Evolutionary conservation across 805 yeast genomes (phyloP).

Genomic region (Candida ovalis): DNA sequence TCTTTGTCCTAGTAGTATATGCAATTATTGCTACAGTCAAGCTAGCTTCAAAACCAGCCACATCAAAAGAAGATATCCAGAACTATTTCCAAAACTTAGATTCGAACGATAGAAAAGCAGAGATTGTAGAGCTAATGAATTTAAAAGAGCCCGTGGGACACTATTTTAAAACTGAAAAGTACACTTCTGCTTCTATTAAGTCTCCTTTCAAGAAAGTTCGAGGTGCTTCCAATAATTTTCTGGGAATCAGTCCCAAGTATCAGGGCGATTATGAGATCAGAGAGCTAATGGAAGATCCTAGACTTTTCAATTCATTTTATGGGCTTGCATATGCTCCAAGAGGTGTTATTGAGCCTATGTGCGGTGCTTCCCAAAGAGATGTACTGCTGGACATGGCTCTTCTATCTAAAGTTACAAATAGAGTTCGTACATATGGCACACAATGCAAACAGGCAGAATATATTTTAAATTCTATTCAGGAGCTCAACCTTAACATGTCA

Average conservation of each 20-base stretch:
- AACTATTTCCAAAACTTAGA: constrained; percentile 10
- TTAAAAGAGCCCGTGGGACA: neutral
- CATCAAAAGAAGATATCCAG: constrained; percentile 9
- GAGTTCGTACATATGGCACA: constrained; percentile 55
- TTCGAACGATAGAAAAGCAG: constrained; percentile 7
- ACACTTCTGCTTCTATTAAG: neutral
- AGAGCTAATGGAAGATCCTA: constrained; percentile 33
- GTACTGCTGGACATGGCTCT: constrained; percentile 53
- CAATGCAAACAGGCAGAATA: constrained; percentile 55
- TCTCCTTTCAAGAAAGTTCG: neutral
- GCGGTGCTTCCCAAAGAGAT: constrained; percentile 47
- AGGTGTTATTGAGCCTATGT: constrained; percentile 45
- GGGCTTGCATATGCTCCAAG: constrained; percentile 63
- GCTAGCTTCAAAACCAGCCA: constrained; percentile 7
- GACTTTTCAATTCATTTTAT: constrained; percentile 38
- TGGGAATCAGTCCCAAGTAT: constrained; percentile 32
- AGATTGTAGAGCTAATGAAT: neutral
- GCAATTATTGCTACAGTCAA: constrained; percentile 14
- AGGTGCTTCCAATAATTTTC: constrained; percentile 19
- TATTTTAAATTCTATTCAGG: constrained; percentile 50
- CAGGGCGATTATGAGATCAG: constrained; percentile 33
- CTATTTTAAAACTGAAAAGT: neutral
- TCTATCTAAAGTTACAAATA: constrained; percentile 54
- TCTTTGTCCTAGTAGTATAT: constrained; percentile 10
- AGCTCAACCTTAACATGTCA: constrained; percentile 49